A percentile compares a stretch with the other conserved stretches of the same genome.
Conservation (phyloP, 345 rosid species). For the Pugionium dolabratum region DNA sequence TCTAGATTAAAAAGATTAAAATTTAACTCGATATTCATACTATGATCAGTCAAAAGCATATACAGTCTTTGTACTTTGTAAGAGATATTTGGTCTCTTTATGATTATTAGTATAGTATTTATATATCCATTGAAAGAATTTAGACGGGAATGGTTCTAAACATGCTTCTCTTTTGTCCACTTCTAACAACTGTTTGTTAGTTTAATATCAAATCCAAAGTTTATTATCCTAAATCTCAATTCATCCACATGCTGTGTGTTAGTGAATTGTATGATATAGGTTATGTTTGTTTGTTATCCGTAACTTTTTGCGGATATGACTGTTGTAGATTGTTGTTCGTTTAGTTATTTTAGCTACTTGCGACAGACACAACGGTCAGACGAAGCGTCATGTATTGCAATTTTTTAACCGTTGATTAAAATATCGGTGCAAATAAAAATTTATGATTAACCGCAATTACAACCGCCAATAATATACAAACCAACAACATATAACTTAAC, state of each 20-base stretch:
- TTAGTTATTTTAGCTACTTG: too few relatives aligned
- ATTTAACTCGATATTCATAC: background rate
- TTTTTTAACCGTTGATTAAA: too few relatives aligned
- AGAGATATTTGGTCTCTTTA: constrained; percentile 36
- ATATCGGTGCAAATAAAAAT: too few relatives aligned
- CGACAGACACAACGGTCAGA: too few relatives aligned
- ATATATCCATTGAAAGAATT: constrained; percentile 41
- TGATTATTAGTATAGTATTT: constrained; percentile 12
- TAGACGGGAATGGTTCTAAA: constrained; percentile 44
- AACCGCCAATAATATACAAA: too few relatives aligned
- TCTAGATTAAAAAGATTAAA: constrained; percentile 30
- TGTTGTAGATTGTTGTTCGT: too few relatives aligned
- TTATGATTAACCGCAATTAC: too few relatives aligned
- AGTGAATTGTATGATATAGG: background rate
- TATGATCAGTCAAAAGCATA: constrained; percentile 36
- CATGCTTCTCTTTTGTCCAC: constrained; percentile 53
- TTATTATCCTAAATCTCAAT: constrained; percentile 7
- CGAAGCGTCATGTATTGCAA: too few relatives aligned
- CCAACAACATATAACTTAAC: too few relatives aligned
- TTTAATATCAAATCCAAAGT: constrained; percentile 18
- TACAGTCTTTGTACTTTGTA: constrained; percentile 29
- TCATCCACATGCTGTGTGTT: constrained; percentile 33
- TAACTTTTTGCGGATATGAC: too few relatives aligned
- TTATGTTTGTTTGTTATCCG: too few relatives aligned
- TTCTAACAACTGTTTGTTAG: constrained; percentile 21